Evolutionary conservation across 352 stramenopile genomes (phyloP).

Genomic region (Pythium oligandrum): DNA sequence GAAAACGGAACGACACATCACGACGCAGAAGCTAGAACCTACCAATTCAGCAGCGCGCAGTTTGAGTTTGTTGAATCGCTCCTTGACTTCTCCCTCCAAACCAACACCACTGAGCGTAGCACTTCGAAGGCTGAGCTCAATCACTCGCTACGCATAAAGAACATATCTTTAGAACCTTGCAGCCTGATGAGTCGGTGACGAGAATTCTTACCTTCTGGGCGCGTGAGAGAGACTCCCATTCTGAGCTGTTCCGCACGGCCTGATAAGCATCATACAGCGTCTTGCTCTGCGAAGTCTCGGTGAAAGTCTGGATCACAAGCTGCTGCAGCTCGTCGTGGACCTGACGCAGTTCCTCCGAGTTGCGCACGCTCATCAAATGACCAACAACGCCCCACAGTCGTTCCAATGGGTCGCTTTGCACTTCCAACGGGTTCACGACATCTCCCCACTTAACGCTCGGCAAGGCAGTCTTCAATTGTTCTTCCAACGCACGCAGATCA

Average conservation of each 20-base stretch:
- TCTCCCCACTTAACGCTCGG: constrained; percentile 67
- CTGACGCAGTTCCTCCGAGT: constrained; percentile 91
- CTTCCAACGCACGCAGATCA: constrained; percentile 45
- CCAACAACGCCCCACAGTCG: constrained; percentile 94
- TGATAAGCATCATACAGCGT: constrained; percentile 90
- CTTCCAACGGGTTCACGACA: constrained; percentile 90
- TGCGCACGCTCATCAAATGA: constrained; percentile 97
- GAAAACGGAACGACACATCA: not conserved
- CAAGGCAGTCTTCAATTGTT: constrained; percentile 17
- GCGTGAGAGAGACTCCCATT: constrained; percentile 49
- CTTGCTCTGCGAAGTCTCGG: constrained; percentile 90
- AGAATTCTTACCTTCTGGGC: constrained; percentile 47
- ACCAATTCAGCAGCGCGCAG: constrained; percentile 89
- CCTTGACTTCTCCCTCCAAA: constrained; percentile 86
- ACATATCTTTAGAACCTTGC: not conserved
- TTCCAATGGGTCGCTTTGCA: constrained; percentile 87
- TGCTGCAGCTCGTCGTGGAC: constrained; percentile 92
- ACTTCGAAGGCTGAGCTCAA: constrained; percentile 83
- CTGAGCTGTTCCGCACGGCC: constrained; percentile 58
- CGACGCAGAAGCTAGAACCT: not conserved
- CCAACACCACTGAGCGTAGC: constrained; percentile 93
- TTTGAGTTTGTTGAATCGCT: constrained; percentile 96
- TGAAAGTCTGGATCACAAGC: constrained; percentile 92
- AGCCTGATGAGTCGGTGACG: constrained; percentile 2
- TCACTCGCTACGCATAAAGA: constrained; percentile 47